These are phyloP conservation scores for Fusarium cicatricum DNA, from an alignment of 2,329 filamentous ascomycete genomes.

Conservation along the genomic window DNA sequence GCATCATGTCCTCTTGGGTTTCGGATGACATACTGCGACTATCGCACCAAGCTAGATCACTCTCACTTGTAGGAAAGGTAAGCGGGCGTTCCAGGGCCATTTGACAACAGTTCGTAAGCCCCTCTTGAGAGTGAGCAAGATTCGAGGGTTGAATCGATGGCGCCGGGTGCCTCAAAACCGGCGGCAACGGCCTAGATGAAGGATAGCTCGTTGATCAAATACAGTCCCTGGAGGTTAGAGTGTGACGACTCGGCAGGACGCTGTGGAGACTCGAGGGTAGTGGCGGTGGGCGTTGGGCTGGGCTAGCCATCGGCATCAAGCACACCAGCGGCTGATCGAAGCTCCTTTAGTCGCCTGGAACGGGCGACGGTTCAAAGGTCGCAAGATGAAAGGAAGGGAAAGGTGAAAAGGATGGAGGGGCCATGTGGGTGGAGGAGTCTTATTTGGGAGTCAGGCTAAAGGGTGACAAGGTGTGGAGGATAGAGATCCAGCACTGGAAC, in stretches of 20 bases:
- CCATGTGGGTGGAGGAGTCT: constrained; percentile 44
- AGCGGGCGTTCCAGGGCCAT: constrained; percentile 58
- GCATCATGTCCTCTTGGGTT: constrained; percentile 38
- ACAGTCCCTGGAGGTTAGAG: constrained; percentile 28
- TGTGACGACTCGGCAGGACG: constrained; percentile 34
- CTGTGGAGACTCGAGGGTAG: constrained; percentile 41
- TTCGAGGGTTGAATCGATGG: constrained; percentile 16
- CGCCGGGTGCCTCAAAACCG: constrained; percentile 9
- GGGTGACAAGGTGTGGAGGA: constrained; percentile 38
- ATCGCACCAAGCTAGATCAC: constrained; percentile 56
- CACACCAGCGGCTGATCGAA: constrained; percentile 43
- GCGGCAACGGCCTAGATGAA: constrained; percentile 27
- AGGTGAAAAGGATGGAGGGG: constrained; percentile 44
- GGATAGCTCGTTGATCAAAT: constrained; percentile 28
- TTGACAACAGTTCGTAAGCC: constrained; percentile 35
- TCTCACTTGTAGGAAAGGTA: constrained; percentile 52
- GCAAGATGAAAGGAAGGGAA: constrained; percentile 36
- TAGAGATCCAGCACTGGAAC: constrained; percentile 38
- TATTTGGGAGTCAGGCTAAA: constrained; percentile 42
- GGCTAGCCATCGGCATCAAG: constrained; percentile 40
- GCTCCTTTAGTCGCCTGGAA: constrained; percentile 38
- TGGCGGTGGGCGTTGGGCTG: constrained; percentile 40
- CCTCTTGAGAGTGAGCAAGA: constrained; percentile 5
- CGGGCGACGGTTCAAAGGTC: constrained; percentile 37
- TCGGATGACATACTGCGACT: constrained; percentile 56